Evolutionary conservation across 352 stramenopile species (phyloP), one percentile per base, ranked within the genome.

Genomic region (Phytopythium mirpurense): DNA sequence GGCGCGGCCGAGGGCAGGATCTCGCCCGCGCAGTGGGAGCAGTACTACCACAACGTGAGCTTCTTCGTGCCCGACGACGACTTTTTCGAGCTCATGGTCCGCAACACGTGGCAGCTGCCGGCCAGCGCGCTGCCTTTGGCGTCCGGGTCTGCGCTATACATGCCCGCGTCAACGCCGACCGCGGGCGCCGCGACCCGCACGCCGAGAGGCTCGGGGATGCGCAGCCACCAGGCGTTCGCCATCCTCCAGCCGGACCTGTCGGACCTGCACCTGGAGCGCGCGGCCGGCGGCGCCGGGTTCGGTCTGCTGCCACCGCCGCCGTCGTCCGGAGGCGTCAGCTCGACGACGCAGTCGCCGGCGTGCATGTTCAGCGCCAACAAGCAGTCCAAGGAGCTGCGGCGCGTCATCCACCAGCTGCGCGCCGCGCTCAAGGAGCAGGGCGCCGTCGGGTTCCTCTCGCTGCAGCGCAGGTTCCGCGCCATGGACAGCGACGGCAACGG

Each of bases 41-140:
- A 86, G 19, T 97, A 97, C 63, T 97, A 97, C 72, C 70, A 89
- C 42, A 95, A 95, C 54, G 71, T 97, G 5, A 88, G 79, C 52
- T 90, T 90, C 38, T 85, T 86, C 42, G 82, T 97, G 44, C 62
- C 68, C 8, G 76, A 91, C 69, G 89, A 97, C 64, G 84, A 96
- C 35, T 90, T 96, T 50, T 97, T 96, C 53, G 83, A 95, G 57
- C 69, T 93, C 27, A 83, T 96, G 58, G 66, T 97, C 34, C 80
- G 85, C 55, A 96, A 96, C 56, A 86, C 84, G 12, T 97, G 89
- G 77, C 74, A 81, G 41, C 68, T 88, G 11, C 56, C 55, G 11
- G 34, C 6, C 15, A 68, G 44, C 24, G 26, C 50, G 9, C 29
- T 47, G 9, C 34, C 35, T 12, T 16, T 19, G 0, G 15, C 38